Conservation (phyloP, 1,284 basidiomycete genomes). For the Gymnopus androsaceus region DNA sequence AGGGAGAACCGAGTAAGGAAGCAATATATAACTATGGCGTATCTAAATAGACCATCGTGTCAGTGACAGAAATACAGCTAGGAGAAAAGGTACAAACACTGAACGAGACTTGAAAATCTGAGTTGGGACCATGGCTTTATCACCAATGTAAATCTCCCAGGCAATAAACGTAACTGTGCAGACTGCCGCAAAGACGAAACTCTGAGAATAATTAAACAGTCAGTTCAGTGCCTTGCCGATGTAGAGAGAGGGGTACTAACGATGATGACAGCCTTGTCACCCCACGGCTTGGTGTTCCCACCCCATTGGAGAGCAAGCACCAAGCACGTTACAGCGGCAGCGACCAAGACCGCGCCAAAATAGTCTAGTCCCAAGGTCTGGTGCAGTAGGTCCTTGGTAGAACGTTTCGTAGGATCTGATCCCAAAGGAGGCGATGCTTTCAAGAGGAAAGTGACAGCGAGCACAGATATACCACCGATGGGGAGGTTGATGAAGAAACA, state of each 20-base stretch:
- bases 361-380: constrained; percentile 15
- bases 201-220: not conserved
- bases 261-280: constrained; percentile 29
- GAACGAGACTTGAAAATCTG: constrained; percentile 19
- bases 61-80: not conserved
- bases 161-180: constrained; percentile 10
- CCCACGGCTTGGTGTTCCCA: constrained; percentile 44
- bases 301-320: constrained; percentile 30
- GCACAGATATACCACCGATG: constrained; percentile 17
- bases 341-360: constrained; percentile 13
- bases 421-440: constrained; percentile 19
- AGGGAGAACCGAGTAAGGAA: constrained; percentile 20
- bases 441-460: constrained; percentile 14
- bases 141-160: constrained; percentile 2
- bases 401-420: constrained; percentile 16
- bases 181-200: constrained; percentile 13
- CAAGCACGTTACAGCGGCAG: constrained; percentile 14
- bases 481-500: constrained; percentile 19
- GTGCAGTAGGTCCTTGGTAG: not conserved
- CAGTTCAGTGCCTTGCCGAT: not conserved
- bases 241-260: not conserved
- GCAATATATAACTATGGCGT: constrained; percentile 15
- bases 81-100: not conserved
- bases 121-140: constrained; percentile 17
- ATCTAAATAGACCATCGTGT: not conserved